Evolutionary conservation across 148 eudicot species (phyloP), one percentile per base, ranked within the genome.

Genomic region (Rhododendron griersonianum): DNA sequence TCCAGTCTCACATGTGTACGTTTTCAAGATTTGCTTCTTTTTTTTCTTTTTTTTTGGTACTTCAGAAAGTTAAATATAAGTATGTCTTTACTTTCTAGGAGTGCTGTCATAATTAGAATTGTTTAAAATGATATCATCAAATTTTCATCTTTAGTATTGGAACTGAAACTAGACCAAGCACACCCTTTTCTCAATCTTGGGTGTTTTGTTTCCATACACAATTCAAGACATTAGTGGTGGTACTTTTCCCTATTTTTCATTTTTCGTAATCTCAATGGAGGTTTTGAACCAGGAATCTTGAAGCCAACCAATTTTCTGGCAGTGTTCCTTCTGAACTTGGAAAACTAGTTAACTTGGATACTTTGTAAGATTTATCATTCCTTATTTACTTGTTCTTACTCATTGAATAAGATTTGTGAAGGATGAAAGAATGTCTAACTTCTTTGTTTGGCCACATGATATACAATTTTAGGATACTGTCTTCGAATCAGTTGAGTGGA

Each of bases 1-100:
- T 86, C 89, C 79, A 92, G 87, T 82, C 98, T 95, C 84, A 91
- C 91, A 85, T 89, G 89, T 95, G 98, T 95, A 91, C 2, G 96
- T 92, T 86, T 63, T 44, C 61, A 5, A 6, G 8, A 69, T 80
- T 83, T 28, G 4, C 28, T 37, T 37, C 39, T 35, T 35, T 2
- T 7, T 8, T 9, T 48, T 10, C 1, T 48, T 48, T 48, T 48
- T 10, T 48, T 48, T 48, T 48, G 53, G 53, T 1, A 48, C 11
- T 48, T 48, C 14, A 14, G 53, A 48, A 48, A 48, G 53, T 48
- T 48, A 48, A 48, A 48, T 4, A 37, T 37, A 2, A 37, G 39
- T 37, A 35, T 41, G 3, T 59, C 6, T 1, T 87, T 8, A 50
- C 25, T 78, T 30, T 84, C 44, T 84, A 57, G 57, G 25, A 5